phyloP scores from a whole-genome alignment of 345 rosid genomes.

The Eucalyptus rudis region DNA sequence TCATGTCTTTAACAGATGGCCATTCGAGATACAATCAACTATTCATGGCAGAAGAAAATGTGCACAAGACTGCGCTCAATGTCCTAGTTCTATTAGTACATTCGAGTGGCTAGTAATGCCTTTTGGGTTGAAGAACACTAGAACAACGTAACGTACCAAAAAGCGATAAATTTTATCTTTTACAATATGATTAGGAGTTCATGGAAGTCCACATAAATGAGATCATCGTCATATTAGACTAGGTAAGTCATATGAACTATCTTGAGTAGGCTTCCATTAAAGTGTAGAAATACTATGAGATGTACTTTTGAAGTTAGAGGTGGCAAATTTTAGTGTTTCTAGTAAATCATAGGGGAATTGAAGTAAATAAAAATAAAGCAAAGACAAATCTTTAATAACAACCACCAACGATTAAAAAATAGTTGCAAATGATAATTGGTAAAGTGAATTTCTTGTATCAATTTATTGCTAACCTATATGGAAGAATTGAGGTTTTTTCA shows the following conservation, averaged over 20 bases:
- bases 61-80: background rate
- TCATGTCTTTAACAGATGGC: background rate
- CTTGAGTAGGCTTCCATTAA: background rate
- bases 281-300: background rate
- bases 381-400: background rate
- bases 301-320: background rate
- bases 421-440: background rate
- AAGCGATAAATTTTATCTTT: too few relatives aligned
- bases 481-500: background rate
- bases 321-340: background rate
- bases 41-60: background rate
- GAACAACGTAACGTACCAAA: too few relatives aligned
- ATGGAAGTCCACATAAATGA: background rate
- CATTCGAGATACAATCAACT: background rate
- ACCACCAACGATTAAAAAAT: background rate
- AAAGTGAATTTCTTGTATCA: background rate
- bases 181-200: background rate
- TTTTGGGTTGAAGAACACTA: background rate
- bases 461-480: background rate
- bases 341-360: background rate
- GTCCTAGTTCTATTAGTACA: background rate
- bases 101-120: background rate
- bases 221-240: too few relatives aligned
- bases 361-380: too few relatives aligned
- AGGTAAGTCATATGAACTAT: background rate